phyloP scores from a whole-genome alignment of 106 monocot species.

The Gastrodia elata region DNA sequence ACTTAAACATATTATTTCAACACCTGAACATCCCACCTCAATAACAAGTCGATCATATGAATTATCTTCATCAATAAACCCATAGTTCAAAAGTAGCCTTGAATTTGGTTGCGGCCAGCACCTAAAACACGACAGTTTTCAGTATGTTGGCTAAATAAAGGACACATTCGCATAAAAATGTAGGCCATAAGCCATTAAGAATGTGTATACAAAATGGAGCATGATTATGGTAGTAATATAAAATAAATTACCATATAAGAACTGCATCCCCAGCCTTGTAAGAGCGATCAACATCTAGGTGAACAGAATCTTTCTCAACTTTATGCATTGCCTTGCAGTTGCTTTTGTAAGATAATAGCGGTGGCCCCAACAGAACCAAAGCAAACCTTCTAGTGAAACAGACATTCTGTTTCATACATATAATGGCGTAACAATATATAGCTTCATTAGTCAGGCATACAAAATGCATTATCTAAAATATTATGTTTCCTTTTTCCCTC shows the following conservation, averaged over 20 bases:
- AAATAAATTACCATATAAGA: constrained; percentile 63
- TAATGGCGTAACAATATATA: neutral
- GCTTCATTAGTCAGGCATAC: neutral
- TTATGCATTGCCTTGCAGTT: constrained; percentile 97
- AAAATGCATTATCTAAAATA: neutral
- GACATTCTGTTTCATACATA: constrained; percentile 54
- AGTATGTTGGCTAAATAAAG: constrained; percentile 5
- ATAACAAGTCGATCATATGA: constrained; percentile 79
- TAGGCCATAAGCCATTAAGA: neutral
- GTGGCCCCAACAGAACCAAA: constrained; percentile 91
- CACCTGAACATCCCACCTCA: constrained; percentile 45
- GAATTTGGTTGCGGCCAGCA: constrained; percentile 99
- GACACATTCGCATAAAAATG: neutral
- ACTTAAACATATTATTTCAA: neutral
- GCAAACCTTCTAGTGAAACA: constrained; percentile 98
- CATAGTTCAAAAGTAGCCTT: constrained; percentile 90
- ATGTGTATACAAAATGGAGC: neutral
- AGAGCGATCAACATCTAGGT: constrained; percentile 78
- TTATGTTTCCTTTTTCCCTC: neutral
- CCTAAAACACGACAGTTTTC: constrained; percentile 42
- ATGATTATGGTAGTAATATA: neutral
- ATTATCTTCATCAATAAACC: constrained; percentile 99
- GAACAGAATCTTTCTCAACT: constrained; percentile 64
- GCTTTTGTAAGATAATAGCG: constrained; percentile 93
- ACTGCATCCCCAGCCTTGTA: constrained; percentile 91